These are phyloP conservation scores for Dictyostelium citrinum DNA, from an alignment of 78 protist species.

Conservation along the genomic window DNA sequence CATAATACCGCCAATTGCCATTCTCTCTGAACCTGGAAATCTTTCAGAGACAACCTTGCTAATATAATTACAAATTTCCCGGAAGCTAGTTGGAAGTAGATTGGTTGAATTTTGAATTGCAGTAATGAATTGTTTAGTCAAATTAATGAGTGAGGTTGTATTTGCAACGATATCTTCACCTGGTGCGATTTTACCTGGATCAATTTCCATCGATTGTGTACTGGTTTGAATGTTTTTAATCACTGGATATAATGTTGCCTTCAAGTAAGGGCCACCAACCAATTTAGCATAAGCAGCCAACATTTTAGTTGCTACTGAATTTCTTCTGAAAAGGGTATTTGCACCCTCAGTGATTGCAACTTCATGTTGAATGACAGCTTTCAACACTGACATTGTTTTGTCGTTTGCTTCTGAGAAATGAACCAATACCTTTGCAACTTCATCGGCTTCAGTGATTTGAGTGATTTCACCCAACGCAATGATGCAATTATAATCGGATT, in stretches of 20 bases:
- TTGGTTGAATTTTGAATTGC: conserved; percentile 36
- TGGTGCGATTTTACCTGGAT: conserved; percentile 35
- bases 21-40: conserved; percentile 61
- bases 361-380: conserved; percentile 66
- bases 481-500: conserved; percentile 35
- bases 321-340: conserved; percentile 60
- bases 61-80: conserved; percentile 47
- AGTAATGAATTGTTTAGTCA: conserved; percentile 7
- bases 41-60: conserved; percentile 38
- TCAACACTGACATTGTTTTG: conserved; percentile 26
- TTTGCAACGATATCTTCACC: conserved; percentile 52
- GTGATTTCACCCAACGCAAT: conserved; percentile 40
- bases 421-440: conserved; percentile 53
- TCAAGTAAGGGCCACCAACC: conserved; percentile 69
- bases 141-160: neutral
- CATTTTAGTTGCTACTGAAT: conserved; percentile 64
- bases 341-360: conserved; percentile 18
- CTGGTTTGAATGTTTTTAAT: neutral
- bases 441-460: conserved; percentile 69
- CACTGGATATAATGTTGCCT: conserved; percentile 35
- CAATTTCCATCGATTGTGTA: conserved; percentile 52
- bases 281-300: conserved; percentile 35
- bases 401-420: conserved; percentile 50
- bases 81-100: conserved; percentile 3
- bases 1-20: conserved; percentile 81